phyloP scores from a whole-genome alignment of 2,329 filamentous ascomycete species.

The Rutstroemia sp. region DNA sequence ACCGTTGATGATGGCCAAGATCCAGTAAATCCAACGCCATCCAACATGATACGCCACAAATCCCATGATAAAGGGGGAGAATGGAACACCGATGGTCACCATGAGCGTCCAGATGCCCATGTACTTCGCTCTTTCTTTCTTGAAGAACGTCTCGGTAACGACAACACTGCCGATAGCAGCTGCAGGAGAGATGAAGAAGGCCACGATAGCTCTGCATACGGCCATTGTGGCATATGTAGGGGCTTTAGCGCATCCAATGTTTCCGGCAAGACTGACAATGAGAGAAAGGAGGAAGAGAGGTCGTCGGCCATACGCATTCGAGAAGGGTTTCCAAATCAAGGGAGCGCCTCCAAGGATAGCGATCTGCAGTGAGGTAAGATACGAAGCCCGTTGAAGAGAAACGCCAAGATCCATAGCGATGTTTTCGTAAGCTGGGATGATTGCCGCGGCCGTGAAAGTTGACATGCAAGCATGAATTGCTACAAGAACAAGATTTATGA shows the following conservation, averaged over 20 bases:
- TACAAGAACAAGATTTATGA: constrained; percentile 40
- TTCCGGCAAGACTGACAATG: constrained; percentile 38
- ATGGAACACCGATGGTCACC: constrained; percentile 16
- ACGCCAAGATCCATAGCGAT: constrained; percentile 40
- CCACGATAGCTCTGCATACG: constrained; percentile 38
- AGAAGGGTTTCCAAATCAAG: constrained; percentile 45
- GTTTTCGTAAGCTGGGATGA: constrained; percentile 41
- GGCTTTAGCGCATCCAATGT: constrained; percentile 43
- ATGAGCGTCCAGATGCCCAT: constrained; percentile 45
- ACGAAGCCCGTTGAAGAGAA: constrained; percentile 37
- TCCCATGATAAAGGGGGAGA: constrained; percentile 27
- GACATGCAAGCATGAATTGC: constrained; percentile 45
- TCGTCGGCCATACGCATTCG: constrained; percentile 41
- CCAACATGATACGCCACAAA: constrained; percentile 30
- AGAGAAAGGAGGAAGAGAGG: constrained; percentile 43
- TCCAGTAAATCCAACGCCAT: constrained; percentile 16
- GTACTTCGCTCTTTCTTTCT: constrained; percentile 41
- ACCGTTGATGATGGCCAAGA: constrained; percentile 47
- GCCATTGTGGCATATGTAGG: constrained; percentile 39
- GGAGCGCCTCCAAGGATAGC: constrained; percentile 44
- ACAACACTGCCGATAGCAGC: constrained; percentile 44
- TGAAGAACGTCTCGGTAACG: constrained; percentile 49
- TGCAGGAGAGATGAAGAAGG: constrained; percentile 47
- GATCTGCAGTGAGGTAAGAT: constrained; percentile 44
- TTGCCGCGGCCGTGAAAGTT: constrained; percentile 42